Conservation (phyloP, 805 yeast species). For the Candida coquimbonensis region DNA sequence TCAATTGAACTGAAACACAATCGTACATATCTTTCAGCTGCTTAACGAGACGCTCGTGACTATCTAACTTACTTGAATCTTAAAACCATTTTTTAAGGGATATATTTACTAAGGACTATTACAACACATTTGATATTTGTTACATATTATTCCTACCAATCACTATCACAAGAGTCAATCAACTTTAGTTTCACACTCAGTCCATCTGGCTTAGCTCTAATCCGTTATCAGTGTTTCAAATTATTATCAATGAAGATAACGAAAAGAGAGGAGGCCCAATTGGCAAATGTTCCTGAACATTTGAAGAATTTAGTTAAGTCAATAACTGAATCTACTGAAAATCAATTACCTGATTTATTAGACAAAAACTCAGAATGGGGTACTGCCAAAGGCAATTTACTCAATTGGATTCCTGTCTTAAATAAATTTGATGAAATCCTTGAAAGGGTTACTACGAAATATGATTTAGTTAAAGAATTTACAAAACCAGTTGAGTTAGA, state of each 20-base stretch:
- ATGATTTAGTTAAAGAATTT: constrained; percentile 39
- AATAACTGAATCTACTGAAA: constrained; percentile 30
- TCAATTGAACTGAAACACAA: too few species aligned
- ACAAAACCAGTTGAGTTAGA: constrained; percentile 42
- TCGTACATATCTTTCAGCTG: too few species aligned
- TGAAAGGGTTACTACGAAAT: constrained; percentile 45
- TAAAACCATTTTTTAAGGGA: too few species aligned
- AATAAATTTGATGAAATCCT: constrained; percentile 68
- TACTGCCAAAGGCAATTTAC: constrained; percentile 60
- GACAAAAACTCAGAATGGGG: constrained; percentile 42
- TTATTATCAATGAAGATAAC: constrained; percentile 18
- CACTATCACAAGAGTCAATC: too few species aligned
- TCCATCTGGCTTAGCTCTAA: not conserved
- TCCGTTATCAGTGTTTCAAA: not conserved
- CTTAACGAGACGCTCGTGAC: too few species aligned
- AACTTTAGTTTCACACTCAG: not conserved
- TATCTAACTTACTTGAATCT: too few species aligned
- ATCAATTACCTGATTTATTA: constrained; percentile 35
- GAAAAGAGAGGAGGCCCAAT: constrained; percentile 21
- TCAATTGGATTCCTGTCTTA: constrained; percentile 70
- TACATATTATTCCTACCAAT: too few species aligned
- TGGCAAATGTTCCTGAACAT: constrained; percentile 22
- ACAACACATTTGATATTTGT: too few species aligned
- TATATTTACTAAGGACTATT: too few species aligned
- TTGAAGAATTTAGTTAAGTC: constrained; percentile 32